Percentiles rank a stretch among this genome's conserved stretches.
Evolutionary conservation across 495 filamentous ascomycete genomes (phyloP).

Genomic region (Daldinia concentrica): DNA sequence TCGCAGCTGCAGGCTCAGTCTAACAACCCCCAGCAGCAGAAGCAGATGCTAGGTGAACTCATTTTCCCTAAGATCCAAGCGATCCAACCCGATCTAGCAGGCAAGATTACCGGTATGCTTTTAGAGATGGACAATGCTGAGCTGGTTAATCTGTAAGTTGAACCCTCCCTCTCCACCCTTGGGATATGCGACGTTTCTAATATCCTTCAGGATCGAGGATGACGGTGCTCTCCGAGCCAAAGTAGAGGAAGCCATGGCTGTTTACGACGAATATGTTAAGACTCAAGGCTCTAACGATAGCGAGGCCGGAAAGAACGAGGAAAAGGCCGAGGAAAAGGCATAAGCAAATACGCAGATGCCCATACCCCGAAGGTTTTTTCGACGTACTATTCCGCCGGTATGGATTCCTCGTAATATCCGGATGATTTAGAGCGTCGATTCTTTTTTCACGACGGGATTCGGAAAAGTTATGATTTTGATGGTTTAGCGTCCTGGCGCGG

Average conservation of each 20-base stretch:
- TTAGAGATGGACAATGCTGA: slow-evolving; percentile 98
- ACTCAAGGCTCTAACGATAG: slow-evolving; percentile 63
- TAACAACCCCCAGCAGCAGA: slow-evolving; percentile 77
- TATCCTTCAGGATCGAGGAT: slow-evolving; percentile 77
- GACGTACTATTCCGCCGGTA: slow-evolving; percentile 38
- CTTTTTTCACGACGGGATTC: slow-evolving; percentile 49
- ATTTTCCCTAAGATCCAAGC: slow-evolving; percentile 97
- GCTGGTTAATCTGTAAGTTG: slow-evolving; percentile 91
- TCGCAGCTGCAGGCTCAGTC: slow-evolving; percentile 58
- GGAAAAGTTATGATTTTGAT: slow-evolving; percentile 62
- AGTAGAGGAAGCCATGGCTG: slow-evolving; percentile 94
- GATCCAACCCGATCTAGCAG: slow-evolving; percentile 92
- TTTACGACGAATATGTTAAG: slow-evolving; percentile 99
- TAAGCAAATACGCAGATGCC: slow-evolving; percentile 41
- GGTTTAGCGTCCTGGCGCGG: slow-evolving; percentile 42
- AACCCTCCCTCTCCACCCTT: too few relatives aligned
- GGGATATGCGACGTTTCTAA: slow-evolving; percentile 36
- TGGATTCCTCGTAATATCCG: slow-evolving; percentile 11
- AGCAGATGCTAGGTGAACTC: slow-evolving; percentile 96
- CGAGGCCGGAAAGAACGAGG: slow-evolving; percentile 60
- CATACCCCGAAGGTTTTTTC: slow-evolving; percentile 18
- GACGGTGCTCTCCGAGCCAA: slow-evolving; percentile 88
- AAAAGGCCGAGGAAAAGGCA: slow-evolving; percentile 67
- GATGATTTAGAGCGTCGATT: slow-evolving; percentile 48
- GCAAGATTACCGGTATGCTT: slow-evolving; percentile 99